Evolutionary conservation across 345 rosid species (phyloP).

Genomic region (Firmiana major): DNA sequence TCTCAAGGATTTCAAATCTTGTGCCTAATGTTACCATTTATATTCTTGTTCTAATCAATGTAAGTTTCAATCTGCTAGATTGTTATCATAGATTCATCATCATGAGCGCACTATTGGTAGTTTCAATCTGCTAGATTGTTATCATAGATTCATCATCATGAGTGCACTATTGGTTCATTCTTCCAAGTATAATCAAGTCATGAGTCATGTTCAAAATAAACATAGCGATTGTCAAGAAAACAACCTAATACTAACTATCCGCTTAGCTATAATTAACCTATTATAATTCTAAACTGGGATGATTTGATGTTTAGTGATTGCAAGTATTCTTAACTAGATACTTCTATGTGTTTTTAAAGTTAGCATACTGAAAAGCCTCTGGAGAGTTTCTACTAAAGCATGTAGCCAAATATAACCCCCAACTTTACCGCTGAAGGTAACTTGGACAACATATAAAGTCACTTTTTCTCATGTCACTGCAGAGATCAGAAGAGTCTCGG

Average conservation of each 20-base stretch:
- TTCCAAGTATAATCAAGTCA: background rate
- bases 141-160: background rate
- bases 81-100: background rate
- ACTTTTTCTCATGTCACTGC: slow-evolving; percentile 26
- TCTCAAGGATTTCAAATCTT: background rate
- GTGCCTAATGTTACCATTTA: background rate
- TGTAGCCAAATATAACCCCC: background rate
- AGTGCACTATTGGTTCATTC: background rate
- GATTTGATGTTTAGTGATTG: background rate
- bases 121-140: background rate
- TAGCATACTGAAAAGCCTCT: background rate
- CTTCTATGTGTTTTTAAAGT: background rate
- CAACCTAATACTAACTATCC: background rate
- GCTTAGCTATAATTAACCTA: background rate
- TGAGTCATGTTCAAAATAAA: background rate
- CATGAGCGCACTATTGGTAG: background rate
- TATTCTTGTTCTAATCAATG: background rate
- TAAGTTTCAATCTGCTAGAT: background rate
- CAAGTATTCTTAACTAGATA: background rate
- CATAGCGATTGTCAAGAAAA: background rate
- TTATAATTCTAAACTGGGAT: background rate
- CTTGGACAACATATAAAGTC: background rate
- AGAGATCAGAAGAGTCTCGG: slow-evolving; percentile 72
- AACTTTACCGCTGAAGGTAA: background rate
- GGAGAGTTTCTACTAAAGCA: background rate